Percentiles rank a stretch among this genome's conserved stretches.
phyloP scores from a whole-genome alignment of 2,329 filamentous ascomycete species.

The Curvularia sp. region DNA sequence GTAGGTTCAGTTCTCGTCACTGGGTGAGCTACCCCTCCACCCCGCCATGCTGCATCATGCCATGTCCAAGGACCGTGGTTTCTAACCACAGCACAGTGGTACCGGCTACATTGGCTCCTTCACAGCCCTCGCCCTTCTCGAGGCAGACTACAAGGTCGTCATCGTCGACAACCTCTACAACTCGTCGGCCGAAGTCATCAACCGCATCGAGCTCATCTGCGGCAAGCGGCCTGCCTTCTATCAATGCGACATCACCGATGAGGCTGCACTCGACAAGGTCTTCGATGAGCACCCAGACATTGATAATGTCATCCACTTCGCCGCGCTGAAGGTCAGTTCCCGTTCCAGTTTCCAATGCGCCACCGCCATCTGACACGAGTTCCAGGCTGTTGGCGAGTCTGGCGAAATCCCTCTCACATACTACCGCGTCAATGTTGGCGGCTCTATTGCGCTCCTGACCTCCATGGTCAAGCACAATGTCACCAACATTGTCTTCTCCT shows the following conservation, averaged over 20 bases:
- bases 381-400: slow-evolving; percentile 91
- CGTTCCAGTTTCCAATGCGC: not conserved
- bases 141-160: slow-evolving; percentile 95
- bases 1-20: slow-evolving; percentile 89
- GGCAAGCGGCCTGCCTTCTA: slow-evolving; percentile 88
- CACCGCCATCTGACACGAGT: slow-evolving; percentile 16
- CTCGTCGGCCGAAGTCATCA: slow-evolving; percentile 87
- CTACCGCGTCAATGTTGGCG: slow-evolving; percentile 95
- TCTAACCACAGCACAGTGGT: slow-evolving; percentile 65
- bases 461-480: slow-evolving; percentile 91
- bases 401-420: slow-evolving; percentile 94
- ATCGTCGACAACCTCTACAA: slow-evolving; percentile 98
- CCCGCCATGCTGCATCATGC: slow-evolving; percentile 26
- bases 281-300: slow-evolving; percentile 90
- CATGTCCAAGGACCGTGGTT: slow-evolving; percentile 7
- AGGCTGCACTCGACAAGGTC: slow-evolving; percentile 81
- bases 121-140: slow-evolving; percentile 87
- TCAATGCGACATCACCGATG: slow-evolving; percentile 86
- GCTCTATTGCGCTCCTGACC: slow-evolving; percentile 84
- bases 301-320: slow-evolving; percentile 98
- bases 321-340: slow-evolving; percentile 83
- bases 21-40: slow-evolving; percentile 67
- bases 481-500: slow-evolving; percentile 97
- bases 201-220: slow-evolving; percentile 92
- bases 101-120: slow-evolving; percentile 99